A percentile compares a stretch with the other conserved stretches of the same genome.
These are phyloP conservation scores for Acacia confusa DNA, from an alignment of 306 rosid species.

Conservation along the genomic window DNA sequence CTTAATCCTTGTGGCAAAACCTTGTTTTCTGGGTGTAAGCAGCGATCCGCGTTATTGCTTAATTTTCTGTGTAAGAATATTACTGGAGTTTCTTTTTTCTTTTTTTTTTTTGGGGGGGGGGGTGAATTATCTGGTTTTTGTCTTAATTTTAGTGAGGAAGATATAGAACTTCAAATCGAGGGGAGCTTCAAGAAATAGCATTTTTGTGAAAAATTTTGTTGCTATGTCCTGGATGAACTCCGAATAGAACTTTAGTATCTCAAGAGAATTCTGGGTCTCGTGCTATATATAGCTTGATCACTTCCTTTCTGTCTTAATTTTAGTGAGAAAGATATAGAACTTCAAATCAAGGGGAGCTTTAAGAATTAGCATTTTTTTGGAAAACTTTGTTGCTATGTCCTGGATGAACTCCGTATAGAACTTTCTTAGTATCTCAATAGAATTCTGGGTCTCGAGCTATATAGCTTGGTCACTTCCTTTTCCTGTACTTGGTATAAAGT, in stretches of 20 bases:
- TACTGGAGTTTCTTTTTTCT: background rate
- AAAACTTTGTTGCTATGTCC: background rate
- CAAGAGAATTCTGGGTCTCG: too few relatives aligned
- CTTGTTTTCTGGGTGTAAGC: constrained; percentile 14
- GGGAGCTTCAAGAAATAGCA: background rate
- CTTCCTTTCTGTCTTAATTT: background rate
- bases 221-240: background rate
- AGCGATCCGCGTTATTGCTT: constrained; percentile 10
- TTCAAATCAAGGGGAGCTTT: background rate
- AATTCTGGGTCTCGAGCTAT: background rate
- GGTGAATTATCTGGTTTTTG: background rate
- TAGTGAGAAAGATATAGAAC: background rate
- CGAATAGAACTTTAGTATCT: too few relatives aligned
- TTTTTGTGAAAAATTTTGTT: background rate
- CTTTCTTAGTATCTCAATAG: background rate
- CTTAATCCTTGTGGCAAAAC: background rate
- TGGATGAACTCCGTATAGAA: background rate
- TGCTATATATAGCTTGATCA: too few relatives aligned
- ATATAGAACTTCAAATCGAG: background rate
- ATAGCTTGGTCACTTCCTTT: background rate
- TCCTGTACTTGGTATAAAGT: background rate
- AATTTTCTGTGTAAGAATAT: background rate
- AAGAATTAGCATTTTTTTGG: background rate
- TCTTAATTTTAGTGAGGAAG: background rate
- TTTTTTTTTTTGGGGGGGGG: background rate